A percentile compares a stretch with the other conserved stretches of the same genome.
Conservation (phyloP, 768 basidiomycete genomes). For the Gautieria morchelliformis region DNA sequence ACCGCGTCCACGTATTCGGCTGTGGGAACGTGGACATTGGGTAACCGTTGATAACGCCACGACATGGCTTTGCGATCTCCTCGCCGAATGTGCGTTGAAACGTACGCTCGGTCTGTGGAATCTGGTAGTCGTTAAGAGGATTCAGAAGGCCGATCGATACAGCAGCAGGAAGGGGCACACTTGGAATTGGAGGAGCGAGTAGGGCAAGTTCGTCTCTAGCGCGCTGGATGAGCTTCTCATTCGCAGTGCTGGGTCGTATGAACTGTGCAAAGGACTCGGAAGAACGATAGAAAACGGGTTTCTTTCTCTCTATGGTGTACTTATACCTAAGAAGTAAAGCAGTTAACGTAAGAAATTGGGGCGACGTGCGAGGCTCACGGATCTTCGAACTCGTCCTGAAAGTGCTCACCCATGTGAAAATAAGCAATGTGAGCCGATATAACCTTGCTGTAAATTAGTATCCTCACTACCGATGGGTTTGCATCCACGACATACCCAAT, state of each 20-base stretch:
- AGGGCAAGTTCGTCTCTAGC: conserved; percentile 38
- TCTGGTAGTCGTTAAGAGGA: background rate
- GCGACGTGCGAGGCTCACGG: conserved; percentile 34
- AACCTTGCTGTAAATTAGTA: background rate
- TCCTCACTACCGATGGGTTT: background rate
- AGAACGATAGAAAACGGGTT: conserved; percentile 43
- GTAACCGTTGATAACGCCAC: conserved; percentile 27
- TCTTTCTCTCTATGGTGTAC: conserved; percentile 33
- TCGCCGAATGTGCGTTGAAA: conserved; percentile 53
- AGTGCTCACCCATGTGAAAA: conserved; percentile 51
- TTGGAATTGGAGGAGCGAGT: background rate
- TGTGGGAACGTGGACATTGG: conserved; percentile 36
- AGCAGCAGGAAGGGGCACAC: background rate
- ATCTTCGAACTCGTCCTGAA: conserved; percentile 50
- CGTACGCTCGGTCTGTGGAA: conserved; percentile 24
- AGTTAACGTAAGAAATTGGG: background rate
- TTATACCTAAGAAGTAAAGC: background rate
- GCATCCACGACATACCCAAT: conserved; percentile 40
- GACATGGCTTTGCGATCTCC: conserved; percentile 46
- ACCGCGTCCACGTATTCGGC: conserved; percentile 36
- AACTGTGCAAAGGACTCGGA: conserved; percentile 37
- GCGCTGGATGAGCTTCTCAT: conserved; percentile 35
- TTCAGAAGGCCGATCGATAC: background rate
- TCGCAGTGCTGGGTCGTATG: conserved; percentile 44
- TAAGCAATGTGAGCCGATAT: conserved; percentile 51